Evolutionary conservation across 2,329 filamentous ascomycete species (phyloP), one percentile per base, ranked within the genome.

Genomic region (Ascochyta clinopodiicola): DNA sequence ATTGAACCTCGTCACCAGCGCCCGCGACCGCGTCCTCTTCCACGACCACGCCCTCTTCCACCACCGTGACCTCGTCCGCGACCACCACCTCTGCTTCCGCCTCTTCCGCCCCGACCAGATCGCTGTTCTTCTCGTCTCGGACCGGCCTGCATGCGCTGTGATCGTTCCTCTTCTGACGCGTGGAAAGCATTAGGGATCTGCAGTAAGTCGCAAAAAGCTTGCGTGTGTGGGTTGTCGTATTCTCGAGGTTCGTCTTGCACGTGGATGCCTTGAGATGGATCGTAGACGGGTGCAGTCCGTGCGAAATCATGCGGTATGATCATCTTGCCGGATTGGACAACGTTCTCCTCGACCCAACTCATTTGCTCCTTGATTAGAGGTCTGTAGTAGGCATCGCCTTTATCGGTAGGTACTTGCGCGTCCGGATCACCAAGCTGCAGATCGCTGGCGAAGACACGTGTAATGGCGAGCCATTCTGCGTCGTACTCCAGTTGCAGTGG

Each of bases 401-500:
- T 79, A 68, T 96, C 82, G 1, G 78, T 73, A 0, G 88, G 81
- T 0, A 84, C 75, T 35, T 76, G 74, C 1, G 83, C 81, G 7
- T 77, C 71, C 5, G 80, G 80, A 54, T 91, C 90, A 1, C 79
- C 75, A 2, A 95, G 80, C 27, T 75, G 68, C 38, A 80, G 67
- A 36, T 86, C 81, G 3, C 80, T 66, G 36, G 90, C 86, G 69
- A 98, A 96, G 7, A 87, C 88, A 37, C 94, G 89, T 12, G 88
- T 93, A 61, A 99, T 97, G 37, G 95, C 90, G 7, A 99, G 86
- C 94, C 94, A 99, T 78, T 99, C 95, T 10, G 88, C 86, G 74
- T 99, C 95, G 72, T 99, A 98, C 43, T 87, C 80, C 0, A 97
- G 81, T 10, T 78, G 80, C 63, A 86, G 84, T 1, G 86, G 86